Conservation (phyloP, 169 alveolate species). For the Plasmodium cynomolgi region DNA sequence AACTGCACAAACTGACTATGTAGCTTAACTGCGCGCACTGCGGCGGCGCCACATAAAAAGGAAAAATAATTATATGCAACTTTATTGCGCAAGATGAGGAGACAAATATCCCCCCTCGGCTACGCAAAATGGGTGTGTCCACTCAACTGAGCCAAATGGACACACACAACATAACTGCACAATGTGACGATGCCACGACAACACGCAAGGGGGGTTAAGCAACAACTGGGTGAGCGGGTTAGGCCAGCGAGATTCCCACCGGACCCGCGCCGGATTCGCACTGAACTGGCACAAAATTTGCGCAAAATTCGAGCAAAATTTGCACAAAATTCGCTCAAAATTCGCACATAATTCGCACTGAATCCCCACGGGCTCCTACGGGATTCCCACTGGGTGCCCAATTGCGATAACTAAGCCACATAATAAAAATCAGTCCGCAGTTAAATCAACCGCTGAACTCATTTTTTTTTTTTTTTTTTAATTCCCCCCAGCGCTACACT, state of each 20-base stretch:
- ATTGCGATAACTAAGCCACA: background rate
- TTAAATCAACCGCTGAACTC: background rate
- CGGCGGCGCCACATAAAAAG: background rate
- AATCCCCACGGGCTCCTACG: background rate
- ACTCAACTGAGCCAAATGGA: background rate
- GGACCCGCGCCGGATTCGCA: background rate
- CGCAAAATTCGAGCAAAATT: too few species aligned
- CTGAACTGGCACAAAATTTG: too few species aligned
- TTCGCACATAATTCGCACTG: background rate
- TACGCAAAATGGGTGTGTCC: background rate
- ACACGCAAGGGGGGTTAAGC: background rate
- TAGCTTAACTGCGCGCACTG: background rate
- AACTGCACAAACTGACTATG: background rate
- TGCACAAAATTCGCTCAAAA: too few species aligned
- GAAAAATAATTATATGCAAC: background rate
- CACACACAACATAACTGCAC: background rate
- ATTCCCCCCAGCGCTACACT: too few species aligned
- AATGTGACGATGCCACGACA: background rate
- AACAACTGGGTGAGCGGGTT: background rate
- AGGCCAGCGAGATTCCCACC: background rate
- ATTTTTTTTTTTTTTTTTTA: background rate
- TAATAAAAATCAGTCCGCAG: background rate
- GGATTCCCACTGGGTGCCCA: background rate
- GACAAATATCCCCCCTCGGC: background rate
- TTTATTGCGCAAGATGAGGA: background rate